A percentile compares a stretch with the other conserved stretches of the same genome.
Evolutionary conservation across 2,329 filamentous ascomycete genomes (phyloP).

Genomic region (Pezicula rhizophila): DNA sequence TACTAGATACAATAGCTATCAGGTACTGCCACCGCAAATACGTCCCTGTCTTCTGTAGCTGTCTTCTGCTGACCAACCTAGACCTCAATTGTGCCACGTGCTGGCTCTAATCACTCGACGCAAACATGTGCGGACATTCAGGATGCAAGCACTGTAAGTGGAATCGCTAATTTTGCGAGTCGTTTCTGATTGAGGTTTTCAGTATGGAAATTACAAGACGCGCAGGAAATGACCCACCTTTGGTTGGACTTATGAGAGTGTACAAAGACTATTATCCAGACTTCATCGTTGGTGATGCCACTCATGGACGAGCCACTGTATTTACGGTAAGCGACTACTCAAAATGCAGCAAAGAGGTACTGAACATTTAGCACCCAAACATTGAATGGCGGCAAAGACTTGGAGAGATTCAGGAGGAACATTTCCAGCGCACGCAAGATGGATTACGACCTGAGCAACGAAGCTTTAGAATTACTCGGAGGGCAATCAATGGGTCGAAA

Average conservation of each 20-base stretch:
- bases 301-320: constrained; percentile 52
- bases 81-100: constrained; percentile 59
- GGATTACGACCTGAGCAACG: constrained; percentile 34
- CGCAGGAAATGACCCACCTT: constrained; percentile 64
- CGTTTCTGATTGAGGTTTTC: background rate
- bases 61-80: constrained; percentile 7
- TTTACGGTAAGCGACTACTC: constrained; percentile 45
- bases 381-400: constrained; percentile 66
- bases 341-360: background rate
- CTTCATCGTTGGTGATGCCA: constrained; percentile 69
- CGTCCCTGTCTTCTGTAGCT: background rate
- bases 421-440: constrained; percentile 42
- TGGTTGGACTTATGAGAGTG: constrained; percentile 70
- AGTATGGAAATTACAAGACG: constrained; percentile 54
- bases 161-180: background rate
- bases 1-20: constrained; percentile 74
- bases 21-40: constrained; percentile 38
- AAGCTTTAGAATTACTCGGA: constrained; percentile 60
- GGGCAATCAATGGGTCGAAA: constrained; percentile 37
- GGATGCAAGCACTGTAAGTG: constrained; percentile 68
- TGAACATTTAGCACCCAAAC: constrained; percentile 57
- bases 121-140: constrained; percentile 76
- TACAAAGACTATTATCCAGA: constrained; percentile 90
- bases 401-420: constrained; percentile 57
- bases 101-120: constrained; percentile 73